A percentile compares a stretch with the other conserved stretches of the same genome.
These are phyloP conservation scores for Blastobotrys parvus DNA, from an alignment of 805 yeast genomes.

Conservation along the genomic window DNA sequence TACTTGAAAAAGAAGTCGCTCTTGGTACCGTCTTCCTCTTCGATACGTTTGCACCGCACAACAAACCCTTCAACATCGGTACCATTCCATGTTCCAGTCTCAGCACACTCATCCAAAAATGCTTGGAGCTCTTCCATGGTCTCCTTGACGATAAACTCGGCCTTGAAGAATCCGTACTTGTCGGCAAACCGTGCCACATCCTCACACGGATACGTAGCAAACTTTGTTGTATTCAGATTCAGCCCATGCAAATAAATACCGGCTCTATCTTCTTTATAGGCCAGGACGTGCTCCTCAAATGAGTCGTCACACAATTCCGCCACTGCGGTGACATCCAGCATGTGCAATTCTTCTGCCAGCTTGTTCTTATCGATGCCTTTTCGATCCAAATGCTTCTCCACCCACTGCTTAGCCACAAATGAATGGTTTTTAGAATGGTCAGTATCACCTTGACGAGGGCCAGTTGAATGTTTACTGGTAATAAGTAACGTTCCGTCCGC, in stretches of 20 bases:
- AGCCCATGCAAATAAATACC: conserved; percentile 91
- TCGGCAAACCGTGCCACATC: conserved; percentile 53
- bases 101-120: conserved; percentile 49
- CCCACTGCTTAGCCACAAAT: conserved; percentile 51
- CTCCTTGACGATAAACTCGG: conserved; percentile 38
- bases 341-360: conserved; percentile 49
- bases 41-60: conserved; percentile 46
- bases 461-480: conserved; percentile 88
- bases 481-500: conserved; percentile 71
- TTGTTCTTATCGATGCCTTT: conserved; percentile 35
- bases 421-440: conserved; percentile 57
- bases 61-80: conserved; percentile 92
- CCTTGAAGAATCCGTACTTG: conserved; percentile 61
- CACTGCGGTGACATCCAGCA: conserved; percentile 65
- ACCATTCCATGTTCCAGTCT: conserved; percentile 62
- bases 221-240: conserved; percentile 56
- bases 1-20: conserved; percentile 75
- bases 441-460: conserved; percentile 42
- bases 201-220: conserved; percentile 56
- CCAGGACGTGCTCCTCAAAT: conserved; percentile 89
- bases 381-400: conserved; percentile 43
- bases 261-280: conserved; percentile 54
- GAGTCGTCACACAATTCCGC: conserved; percentile 88
- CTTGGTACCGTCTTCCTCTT: conserved; percentile 4
- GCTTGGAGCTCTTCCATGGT: conserved; percentile 35